phyloP scores from a whole-genome alignment of 371 early-diverging fungal genomes.

The Mucor irregularis region DNA sequence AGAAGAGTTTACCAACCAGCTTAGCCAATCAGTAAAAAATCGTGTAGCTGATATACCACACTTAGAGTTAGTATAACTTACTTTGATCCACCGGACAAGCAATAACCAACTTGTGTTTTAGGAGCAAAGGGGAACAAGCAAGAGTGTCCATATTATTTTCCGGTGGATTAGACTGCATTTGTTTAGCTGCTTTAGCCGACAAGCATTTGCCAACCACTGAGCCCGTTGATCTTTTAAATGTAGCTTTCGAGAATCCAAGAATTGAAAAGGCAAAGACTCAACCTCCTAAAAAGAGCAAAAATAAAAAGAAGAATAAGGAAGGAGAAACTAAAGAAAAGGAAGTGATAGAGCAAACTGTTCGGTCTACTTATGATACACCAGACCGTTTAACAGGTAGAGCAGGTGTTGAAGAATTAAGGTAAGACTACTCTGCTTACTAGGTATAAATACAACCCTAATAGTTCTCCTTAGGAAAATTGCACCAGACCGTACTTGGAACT shows the following conservation, averaged over 20 bases:
- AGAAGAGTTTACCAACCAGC: conserved; percentile 31
- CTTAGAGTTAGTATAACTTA: conserved; percentile 45
- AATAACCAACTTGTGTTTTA: neutral
- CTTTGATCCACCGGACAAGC: too few species aligned
- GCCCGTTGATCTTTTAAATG: conserved; percentile 92
- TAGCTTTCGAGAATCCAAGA: conserved; percentile 94
- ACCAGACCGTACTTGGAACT: conserved; percentile 80
- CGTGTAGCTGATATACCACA: conserved; percentile 61
- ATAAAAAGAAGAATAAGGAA: conserved; percentile 16
- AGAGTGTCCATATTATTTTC: conserved; percentile 89
- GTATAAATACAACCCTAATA: neutral
- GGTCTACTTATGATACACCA: conserved; percentile 76
- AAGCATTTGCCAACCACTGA: conserved; percentile 65
- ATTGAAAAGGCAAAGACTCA: conserved; percentile 37
- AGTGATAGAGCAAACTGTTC: neutral
- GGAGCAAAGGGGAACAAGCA: conserved; percentile 30
- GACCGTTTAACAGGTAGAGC: conserved; percentile 83
- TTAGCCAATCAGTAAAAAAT: conserved; percentile 56
- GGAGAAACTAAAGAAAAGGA: conserved; percentile 7
- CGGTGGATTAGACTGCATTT: conserved; percentile 92
- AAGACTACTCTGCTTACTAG: neutral
- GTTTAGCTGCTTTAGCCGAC: conserved; percentile 81
- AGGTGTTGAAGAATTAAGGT: conserved; percentile 62
- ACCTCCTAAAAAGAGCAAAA: conserved; percentile 17
- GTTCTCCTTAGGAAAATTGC: conserved; percentile 36